Evolutionary conservation across 1,139 yeast species (phyloP), one percentile per base, ranked within the genome.

Genomic region (Saccharomyces uvarum): DNA sequence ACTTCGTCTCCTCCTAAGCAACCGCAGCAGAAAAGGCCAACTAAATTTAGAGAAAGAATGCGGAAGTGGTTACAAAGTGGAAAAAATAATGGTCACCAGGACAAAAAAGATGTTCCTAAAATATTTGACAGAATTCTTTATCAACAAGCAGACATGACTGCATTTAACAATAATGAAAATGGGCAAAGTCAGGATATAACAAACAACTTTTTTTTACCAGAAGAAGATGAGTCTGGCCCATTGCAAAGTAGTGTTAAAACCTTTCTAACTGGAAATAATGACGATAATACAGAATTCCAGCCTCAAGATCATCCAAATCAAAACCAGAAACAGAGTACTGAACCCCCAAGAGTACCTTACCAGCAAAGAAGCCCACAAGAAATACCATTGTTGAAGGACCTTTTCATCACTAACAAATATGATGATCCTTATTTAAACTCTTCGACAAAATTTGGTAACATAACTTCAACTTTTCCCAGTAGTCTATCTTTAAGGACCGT

Each of bases 401-500:
- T 38, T 38, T 38, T 38, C 24, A 11, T 38, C 11, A 16, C 44
- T 11, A 38, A 38, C 44, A 38, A 38, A 38, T 38, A 38, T 4
- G 44, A 38, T 11, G 44, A 38, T 38, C 44, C 44, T 21, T 38
- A 38, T 38, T 38, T 38, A n/a, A 38, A 38, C 7, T 38, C 44
- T 38, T 38, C 44, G n/a, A 38, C 44, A 38, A 38, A 11, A 9
- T 38, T 38, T 38, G 44, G 44, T 38, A 38, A 38, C 44, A 38
- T 38, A 19, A 38, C 44, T 9, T 38, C 44, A 38, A 38, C 44
- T 2, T 38, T 38, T 11, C 44, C 44, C n/a, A 38, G 44, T 16
- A 38, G 44, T 16, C 9, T 38, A 11, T 38, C 44, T 16, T 16
- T 38, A 21, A 59, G 56, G 27, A 55, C 50, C 28, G 57, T 53